Conservation (phyloP, 805 yeast species). For the Brettanomyces bruxellensis region DNA sequence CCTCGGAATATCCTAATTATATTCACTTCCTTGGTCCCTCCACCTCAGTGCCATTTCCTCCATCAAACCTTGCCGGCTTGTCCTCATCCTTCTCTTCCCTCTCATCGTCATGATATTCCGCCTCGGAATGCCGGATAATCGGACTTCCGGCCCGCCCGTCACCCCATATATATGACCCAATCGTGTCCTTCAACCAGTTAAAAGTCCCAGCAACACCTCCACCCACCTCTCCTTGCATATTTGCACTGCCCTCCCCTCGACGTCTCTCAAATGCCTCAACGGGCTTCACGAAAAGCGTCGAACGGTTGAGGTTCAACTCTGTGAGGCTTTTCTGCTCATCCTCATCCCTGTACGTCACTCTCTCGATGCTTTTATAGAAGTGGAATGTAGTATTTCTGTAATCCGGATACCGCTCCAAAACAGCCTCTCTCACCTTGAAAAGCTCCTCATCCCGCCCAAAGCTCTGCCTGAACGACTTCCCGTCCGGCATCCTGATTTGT, state of each 20-base stretch:
- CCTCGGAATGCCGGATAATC: neutral
- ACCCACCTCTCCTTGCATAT: neutral
- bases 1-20: no score
- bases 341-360: slow-evolving; percentile 50
- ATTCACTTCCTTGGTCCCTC: neutral
- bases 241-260: neutral
- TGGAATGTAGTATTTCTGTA: slow-evolving; percentile 41
- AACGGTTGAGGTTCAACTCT: slow-evolving; percentile 52
- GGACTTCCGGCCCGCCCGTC: neutral
- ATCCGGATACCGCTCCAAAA: slow-evolving; percentile 39
- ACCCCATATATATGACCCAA: slow-evolving; percentile 13
- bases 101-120: neutral
- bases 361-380: slow-evolving; percentile 47
- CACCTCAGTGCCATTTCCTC: neutral
- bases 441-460: slow-evolving; percentile 41
- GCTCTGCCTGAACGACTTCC: slow-evolving; percentile 43
- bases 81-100: neutral
- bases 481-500: slow-evolving; percentile 56
- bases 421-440: slow-evolving; percentile 51
- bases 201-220: slow-evolving; percentile 8
- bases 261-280: slow-evolving; percentile 17
- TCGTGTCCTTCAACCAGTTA: slow-evolving; percentile 18
- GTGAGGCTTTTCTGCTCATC: slow-evolving; percentile 50
- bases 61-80: neutral
- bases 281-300: slow-evolving; percentile 69